Conservation (phyloP, 768 basidiomycete species). For the Suillus luteus region DNA sequence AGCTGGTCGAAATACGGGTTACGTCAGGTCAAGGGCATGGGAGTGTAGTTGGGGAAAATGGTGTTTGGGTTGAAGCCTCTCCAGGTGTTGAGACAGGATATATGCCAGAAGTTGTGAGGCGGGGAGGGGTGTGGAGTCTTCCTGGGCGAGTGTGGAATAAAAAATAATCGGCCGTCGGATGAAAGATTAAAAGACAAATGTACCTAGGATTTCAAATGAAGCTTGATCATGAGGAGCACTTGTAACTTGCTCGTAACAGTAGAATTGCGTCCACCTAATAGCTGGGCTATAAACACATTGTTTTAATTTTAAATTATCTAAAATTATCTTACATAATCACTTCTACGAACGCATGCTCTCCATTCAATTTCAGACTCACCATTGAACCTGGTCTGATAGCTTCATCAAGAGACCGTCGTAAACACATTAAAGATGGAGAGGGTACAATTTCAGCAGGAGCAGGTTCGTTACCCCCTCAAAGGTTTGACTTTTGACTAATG, state of each 20-base stretch:
- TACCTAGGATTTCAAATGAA: background rate
- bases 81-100: slow-evolving; percentile 52
- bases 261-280: no score
- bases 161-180: background rate
- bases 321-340: background rate
- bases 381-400: background rate
- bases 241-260: no score
- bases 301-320: no score
- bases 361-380: background rate
- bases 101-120: slow-evolving; percentile 70
- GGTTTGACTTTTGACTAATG: background rate
- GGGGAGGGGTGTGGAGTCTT: slow-evolving; percentile 71
- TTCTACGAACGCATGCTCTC: background rate
- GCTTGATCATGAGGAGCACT: background rate
- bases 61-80: slow-evolving; percentile 26
- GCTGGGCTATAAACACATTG: no score
- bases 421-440: slow-evolving; percentile 68
- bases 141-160: slow-evolving; percentile 62
- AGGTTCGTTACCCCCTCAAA: slow-evolving; percentile 44
- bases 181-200: background rate
- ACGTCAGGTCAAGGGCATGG: slow-evolving; percentile 52
- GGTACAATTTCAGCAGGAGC: slow-evolving; percentile 93
- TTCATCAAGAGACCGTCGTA: background rate
- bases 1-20: slow-evolving; percentile 65
- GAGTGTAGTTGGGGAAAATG: slow-evolving; percentile 19